Evolutionary conservation across 106 monocot genomes (phyloP), one percentile per base, ranked within the genome.

Genomic region (Chionographis japonica): DNA sequence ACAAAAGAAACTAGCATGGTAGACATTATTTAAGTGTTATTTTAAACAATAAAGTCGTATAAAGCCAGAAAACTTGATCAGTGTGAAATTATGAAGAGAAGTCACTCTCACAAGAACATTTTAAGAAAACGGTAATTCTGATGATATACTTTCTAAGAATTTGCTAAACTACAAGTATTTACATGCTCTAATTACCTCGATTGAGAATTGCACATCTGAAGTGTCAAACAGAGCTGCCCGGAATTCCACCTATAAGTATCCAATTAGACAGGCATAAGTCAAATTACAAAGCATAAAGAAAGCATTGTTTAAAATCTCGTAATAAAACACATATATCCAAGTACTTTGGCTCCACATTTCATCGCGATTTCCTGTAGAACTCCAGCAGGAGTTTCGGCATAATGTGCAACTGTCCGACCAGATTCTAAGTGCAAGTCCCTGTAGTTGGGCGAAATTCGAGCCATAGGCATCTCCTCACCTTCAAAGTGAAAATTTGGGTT

Each of bases 281-380:
- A 36, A 14, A 38, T 37, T 6, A 78, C 43, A 49, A 50, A 58
- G 12, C 52, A 37, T 49, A 69, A 43, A 67, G 37, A 37, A 16
- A 13, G 19, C 50, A 38, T 61, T 40, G 58, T 17, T 46, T 10
- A 46, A 46, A 68, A 37, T 40, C 14, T 36, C 10, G 19, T 60
- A 55, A 42, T 27, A 14, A 37, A 19, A 54, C 6, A 6, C 27
- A 67, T 71, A 52, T 17, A 49, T 36, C 4, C 10, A 56, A 15
- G 66, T 78, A 94, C 94, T 85, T 94, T 94, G 50, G 70, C 63
- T 68, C 94, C 90, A 81, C 83, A 85, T 42, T 86, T 93, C 51
- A 58, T 71, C 27, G 79, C 85, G 70, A 99, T 99, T 37, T 87
- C 83, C 52, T 76, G 73, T 36, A 99, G 70, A 74, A 81, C 79